Percentiles rank a stretch among this genome's conserved stretches.
phyloP scores from a whole-genome alignment of 73 alveolate genomes.

The Tetrahymena elliotti region DNA sequence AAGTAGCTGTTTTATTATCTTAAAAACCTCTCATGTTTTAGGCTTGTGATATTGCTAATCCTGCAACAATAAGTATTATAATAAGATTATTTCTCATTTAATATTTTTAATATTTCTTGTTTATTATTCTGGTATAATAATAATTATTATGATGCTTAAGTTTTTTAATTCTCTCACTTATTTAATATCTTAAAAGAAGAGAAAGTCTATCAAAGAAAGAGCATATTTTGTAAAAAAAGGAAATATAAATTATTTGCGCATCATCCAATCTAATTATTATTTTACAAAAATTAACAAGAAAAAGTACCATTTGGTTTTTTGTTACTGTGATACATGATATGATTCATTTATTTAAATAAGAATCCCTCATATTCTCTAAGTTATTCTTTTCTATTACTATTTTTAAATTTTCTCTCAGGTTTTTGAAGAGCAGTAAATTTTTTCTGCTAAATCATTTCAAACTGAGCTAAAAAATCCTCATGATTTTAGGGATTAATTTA shows the following conservation, averaged over 20 bases:
- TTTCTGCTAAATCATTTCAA: not conserved
- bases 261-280: not conserved
- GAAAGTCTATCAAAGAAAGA: not conserved
- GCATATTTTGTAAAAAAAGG: not conserved
- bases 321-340: too few species aligned
- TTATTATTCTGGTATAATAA: not conserved
- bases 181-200: not conserved
- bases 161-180: not conserved
- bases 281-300: not conserved
- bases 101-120: not conserved
- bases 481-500: too few species aligned
- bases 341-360: too few species aligned
- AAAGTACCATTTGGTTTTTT: too few species aligned
- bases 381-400: not conserved
- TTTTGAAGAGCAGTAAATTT: not conserved
- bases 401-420: not conserved
- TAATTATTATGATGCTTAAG: not conserved
- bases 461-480: not conserved
- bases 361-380: not conserved
- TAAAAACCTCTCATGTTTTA: not conserved
- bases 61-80: not conserved
- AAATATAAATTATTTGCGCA: not conserved
- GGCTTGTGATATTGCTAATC: not conserved
- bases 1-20: not conserved
- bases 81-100: not conserved